Base-by-base conservation (phyloP, 139 green algal genomes). In the Desmodesmus armatus region DNA sequence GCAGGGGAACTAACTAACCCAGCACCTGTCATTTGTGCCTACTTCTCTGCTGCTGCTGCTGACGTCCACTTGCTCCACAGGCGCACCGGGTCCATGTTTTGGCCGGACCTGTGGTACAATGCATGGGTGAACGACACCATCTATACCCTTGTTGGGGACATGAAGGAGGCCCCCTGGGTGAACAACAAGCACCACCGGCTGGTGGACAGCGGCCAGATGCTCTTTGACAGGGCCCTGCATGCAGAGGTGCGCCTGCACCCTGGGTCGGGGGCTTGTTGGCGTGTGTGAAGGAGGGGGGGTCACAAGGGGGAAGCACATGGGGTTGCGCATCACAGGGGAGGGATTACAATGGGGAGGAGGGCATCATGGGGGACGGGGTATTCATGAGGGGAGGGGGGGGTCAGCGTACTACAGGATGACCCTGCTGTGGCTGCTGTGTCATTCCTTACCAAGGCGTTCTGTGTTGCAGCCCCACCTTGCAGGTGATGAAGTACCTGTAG, bases 31-130 rank as follows among this genome's bases (percentile, higher is more conserved):
- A n/a, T n/a, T n/a, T n/a, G n/a, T n/a, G n/a, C n/a, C n/a, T n/a
- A n/a, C n/a, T n/a, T n/a, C n/a, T n/a, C n/a, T n/a, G n/a, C n/a
- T n/a, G n/a, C n/a, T n/a, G n/a, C 19, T 75, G 67, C 33, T 13
- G 4, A 29, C 49, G 67, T 51, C 67, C 35, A 43, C 70, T 78
- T 39, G 3, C 40, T 11, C 2, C n/a, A 21, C 70, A 79, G 71
- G 63, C 55, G 29, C 27, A 13, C 23, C 5, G 87, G 87, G 51
- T 69, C 51, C 53, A 69, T 90, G 33, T 82, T 88, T 33, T 88
- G 75, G 75, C 82, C 83, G 21, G 79, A 85, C 78, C 49, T 77
- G 9, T 85, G 79, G 79, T 62, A 23, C 13, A 77, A 78, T 27
- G 79, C 79, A 17, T 85, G 79, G 79, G 65, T 85, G n/a, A 66